Percentiles rank a stretch among this genome's conserved stretches.
Evolutionary conservation across 2,329 filamentous ascomycete species (phyloP).

Genomic region (Seiridium cupressi): DNA sequence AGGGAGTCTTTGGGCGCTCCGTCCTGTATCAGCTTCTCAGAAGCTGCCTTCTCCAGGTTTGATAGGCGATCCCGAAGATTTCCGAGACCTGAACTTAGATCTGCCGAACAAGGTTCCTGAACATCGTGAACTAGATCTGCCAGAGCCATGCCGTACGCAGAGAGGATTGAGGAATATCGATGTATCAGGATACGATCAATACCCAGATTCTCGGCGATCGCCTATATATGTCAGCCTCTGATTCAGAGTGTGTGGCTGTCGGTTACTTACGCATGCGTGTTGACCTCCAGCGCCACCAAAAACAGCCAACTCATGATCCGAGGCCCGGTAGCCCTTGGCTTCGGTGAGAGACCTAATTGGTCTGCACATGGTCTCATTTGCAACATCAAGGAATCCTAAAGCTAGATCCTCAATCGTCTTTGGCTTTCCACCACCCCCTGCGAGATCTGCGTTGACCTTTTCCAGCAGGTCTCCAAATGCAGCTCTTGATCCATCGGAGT

Average conservation of each 20-base stretch:
- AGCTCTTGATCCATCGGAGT: slow-evolving; percentile 35
- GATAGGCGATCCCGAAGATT: not conserved
- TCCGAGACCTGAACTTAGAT: not conserved
- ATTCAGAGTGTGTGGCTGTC: slow-evolving; percentile 20
- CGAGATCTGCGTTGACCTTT: slow-evolving; percentile 36
- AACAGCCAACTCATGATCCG: slow-evolving; percentile 29
- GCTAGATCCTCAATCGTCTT: slow-evolving; percentile 44
- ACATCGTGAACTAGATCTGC: slow-evolving; percentile 13
- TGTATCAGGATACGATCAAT: slow-evolving; percentile 41
- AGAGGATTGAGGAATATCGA: slow-evolving; percentile 30
- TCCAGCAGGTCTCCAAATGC: slow-evolving; percentile 40
- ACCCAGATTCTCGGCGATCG: slow-evolving; percentile 37
- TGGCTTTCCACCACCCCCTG: slow-evolving; percentile 1
- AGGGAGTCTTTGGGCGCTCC: slow-evolving; percentile 14
- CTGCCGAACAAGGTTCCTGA: not conserved
- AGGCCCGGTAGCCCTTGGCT: slow-evolving; percentile 41
- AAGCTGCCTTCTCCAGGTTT: not conserved
- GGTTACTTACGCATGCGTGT: slow-evolving; percentile 6
- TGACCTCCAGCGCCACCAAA: slow-evolving; percentile 70
- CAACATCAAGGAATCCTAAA: slow-evolving; percentile 71
- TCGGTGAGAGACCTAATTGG: slow-evolving; percentile 66
- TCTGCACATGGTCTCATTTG: slow-evolving; percentile 74
- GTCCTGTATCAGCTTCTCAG: slow-evolving; percentile 9
- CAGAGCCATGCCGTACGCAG: slow-evolving; percentile 42
- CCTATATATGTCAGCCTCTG: not conserved